Evolutionary conservation across 2,329 filamentous ascomycete species (phyloP), one percentile per base, ranked within the genome.

Genomic region (Pestalotiopsis sp.): DNA sequence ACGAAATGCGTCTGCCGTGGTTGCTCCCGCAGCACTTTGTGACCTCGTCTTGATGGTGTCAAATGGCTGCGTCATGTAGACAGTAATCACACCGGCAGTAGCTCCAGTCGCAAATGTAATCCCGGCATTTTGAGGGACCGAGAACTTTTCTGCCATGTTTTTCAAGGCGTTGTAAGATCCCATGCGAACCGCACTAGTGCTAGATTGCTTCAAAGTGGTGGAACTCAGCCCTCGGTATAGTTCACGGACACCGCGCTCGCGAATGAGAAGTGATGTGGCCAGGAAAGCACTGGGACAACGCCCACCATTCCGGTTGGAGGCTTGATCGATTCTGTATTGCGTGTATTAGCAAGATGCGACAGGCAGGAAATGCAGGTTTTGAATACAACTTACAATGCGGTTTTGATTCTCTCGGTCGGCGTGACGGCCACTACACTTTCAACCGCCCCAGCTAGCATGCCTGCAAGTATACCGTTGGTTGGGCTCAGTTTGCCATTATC

Each of bases 401-500:
- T 92, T 76, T 92, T 92, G 74, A 92, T 87, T 17, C 90, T 83
- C 74, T 92, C 90, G 0, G 89, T 91, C 0, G 90, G 90, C 2
- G 90, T 92, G 1, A 92, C 90, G 1, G 89, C 89, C n/a, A 87
- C 84, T 0, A 90, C 82, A 67, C 85, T 89, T 20, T 90, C 89
- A 0, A 90, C 84, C 0, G 89, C 84, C 0, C 90, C 90, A 0
- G 89, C 87, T 1, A 83, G 80, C 88, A 92, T 91, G 9, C 90
- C 90, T 4, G 89, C 89, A 0, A 88, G 74, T n/a, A 92, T 83
- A 52, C 88, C 90, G 2, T 86, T 80, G 0, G 82, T 73, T 0
- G 89, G 85, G 0, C 87, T 87, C 7, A 92, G 77, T 1, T 82
- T 85, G 0, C 89, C 89, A n/a, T 58, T n/a, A 1, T n/a, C 17